Evolutionary conservation across 176 grass and related monocot genomes (phyloP), one percentile per base, ranked within the genome.

Genomic region (Pontederia crassipes): DNA sequence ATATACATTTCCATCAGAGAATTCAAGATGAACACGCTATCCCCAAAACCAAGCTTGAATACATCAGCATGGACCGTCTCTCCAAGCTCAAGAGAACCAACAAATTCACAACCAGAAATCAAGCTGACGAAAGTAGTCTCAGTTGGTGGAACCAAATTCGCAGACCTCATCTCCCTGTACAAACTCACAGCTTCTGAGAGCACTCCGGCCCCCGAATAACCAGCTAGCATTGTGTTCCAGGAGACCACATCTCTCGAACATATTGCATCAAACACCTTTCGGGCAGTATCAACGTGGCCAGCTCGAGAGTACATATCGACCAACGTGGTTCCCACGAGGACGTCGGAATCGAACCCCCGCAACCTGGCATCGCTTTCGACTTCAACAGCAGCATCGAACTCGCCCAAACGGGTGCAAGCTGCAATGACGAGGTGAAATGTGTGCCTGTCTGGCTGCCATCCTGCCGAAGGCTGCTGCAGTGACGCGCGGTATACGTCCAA

Each of bases 251-350:
- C 89, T 20, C 72, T 82, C 1, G 2, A 45, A 29, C 5, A 62
- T 77, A 94, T 84, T 82, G 16, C 66, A 12, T 94, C 84, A 8
- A 94, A 94, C 78, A 88, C 50, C 15, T 1, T 47, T 14, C 75
- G 80, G 50, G 89, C 84, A 46, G 78, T 4, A 15, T 4, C 68
- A 49, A 76, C 48, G 45, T 71, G 71, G 14, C 73, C 77, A 0
- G 58, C 78, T 78, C 77, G 73, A 0, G 61, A 69, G 7, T 82
- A 48, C 77, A 85, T 28, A 17, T 45, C 68, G n/a, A 94, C 18
- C 24, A 82, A 61, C 8, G 89, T 72, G 18, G 84, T 94, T 8
- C 40, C 81, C 4, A 88, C 79, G 2, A 86, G 56, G 54, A 91
- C 65, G 72, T 86, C 73, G 10, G 76, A 77, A 10, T 55, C 57